These are phyloP conservation scores for Epichloe typhina DNA, from an alignment of 2,329 filamentous ascomycete species.

Conservation along the genomic window DNA sequence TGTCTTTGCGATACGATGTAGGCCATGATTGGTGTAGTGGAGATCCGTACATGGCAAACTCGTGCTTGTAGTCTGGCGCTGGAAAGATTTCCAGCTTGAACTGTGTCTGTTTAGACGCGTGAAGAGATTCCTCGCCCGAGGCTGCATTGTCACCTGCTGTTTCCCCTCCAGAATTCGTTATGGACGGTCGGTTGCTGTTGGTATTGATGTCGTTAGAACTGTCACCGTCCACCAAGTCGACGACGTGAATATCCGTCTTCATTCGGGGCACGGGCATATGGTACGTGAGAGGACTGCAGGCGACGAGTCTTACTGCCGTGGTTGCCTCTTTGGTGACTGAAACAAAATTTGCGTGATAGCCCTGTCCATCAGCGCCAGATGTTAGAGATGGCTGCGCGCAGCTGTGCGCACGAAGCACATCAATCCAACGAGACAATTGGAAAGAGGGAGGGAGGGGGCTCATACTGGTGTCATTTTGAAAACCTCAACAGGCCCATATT, in stretches of 20 bases:
- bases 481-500: conserved; percentile 34
- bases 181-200: conserved; percentile 1
- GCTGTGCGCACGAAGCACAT: not conserved
- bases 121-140: not conserved
- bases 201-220: conserved; percentile 6
- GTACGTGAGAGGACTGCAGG: conserved; percentile 34
- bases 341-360: conserved; percentile 35
- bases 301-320: conserved; percentile 27
- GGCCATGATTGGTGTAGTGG: conserved; percentile 31
- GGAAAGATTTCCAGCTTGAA: conserved; percentile 31
- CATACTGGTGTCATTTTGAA: conserved; percentile 28
- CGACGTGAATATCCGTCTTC: conserved; percentile 19
- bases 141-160: not conserved
- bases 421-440: not conserved
- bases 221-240: conserved; percentile 16
- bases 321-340: conserved; percentile 30
- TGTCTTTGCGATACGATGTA: conserved; percentile 15
- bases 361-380: conserved; percentile 17
- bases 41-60: conserved; percentile 19
- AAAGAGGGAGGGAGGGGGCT: too few relatives aligned
- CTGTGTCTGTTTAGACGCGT: conserved; percentile 13
- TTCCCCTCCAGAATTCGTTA: not conserved
- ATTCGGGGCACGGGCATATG: conserved; percentile 20
- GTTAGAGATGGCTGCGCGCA: not conserved
- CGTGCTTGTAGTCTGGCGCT: conserved; percentile 26